A percentile compares a stretch with the other conserved stretches of the same genome.
Conservation (phyloP, 2,329 filamentous ascomycete genomes). For the Alternaria sp. region DNA sequence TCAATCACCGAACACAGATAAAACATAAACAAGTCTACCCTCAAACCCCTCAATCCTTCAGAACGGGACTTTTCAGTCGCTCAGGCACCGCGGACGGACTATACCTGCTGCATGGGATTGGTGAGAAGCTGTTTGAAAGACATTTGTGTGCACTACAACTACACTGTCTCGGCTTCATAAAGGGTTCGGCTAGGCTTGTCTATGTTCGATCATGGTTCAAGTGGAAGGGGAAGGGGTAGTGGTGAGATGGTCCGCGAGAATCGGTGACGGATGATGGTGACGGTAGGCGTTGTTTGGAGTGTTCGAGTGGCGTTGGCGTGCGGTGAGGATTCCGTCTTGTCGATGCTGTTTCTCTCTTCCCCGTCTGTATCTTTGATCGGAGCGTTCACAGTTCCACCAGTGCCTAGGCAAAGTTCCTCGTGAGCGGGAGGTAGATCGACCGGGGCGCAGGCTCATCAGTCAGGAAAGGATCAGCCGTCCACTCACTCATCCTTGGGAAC, state of each 20-base stretch:
- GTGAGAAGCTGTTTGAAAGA: slow-evolving; percentile 1
- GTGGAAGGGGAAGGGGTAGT: background rate
- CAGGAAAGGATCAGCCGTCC: background rate
- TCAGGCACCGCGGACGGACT: slow-evolving; percentile 13
- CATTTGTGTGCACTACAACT: background rate
- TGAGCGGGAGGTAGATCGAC: background rate
- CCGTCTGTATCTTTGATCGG: background rate
- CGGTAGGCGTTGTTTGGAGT: background rate
- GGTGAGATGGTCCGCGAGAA: background rate
- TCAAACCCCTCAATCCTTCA: slow-evolving; percentile 4
- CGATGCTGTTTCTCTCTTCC: background rate
- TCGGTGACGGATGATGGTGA: background rate
- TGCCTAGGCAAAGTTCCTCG: slow-evolving; percentile 5
- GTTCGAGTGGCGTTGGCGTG: background rate
- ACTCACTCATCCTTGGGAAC: background rate
- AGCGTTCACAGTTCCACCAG: background rate
- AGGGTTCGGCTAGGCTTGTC: background rate
- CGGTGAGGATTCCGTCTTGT: background rate
- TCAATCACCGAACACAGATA: background rate
- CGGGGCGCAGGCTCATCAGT: background rate
- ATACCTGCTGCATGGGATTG: slow-evolving; percentile 14
- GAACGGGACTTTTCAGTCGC: slow-evolving; percentile 5
- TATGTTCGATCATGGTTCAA: background rate
- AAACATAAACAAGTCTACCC: background rate
- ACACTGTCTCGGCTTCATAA: background rate